These are phyloP conservation scores for Cordyceps cicadae DNA, from an alignment of 2,329 filamentous ascomycete genomes.

Conservation along the genomic window DNA sequence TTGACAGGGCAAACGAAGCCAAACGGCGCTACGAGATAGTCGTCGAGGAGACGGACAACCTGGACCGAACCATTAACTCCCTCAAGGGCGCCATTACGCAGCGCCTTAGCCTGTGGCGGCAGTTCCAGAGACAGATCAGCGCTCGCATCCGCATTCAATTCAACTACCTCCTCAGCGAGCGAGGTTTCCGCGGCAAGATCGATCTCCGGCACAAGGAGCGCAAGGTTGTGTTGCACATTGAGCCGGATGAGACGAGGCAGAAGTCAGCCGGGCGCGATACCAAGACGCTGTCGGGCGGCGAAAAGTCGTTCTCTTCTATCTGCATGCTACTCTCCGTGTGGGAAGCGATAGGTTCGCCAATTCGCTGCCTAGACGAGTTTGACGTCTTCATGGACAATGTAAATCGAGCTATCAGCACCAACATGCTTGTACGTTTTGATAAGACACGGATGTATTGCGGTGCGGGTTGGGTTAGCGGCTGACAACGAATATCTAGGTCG, in stretches of 20 bases:
- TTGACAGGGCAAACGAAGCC: conserved; percentile 36
- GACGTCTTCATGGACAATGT: conserved; percentile 99
- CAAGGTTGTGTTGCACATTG: conserved; percentile 68
- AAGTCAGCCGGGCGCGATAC: conserved; percentile 68
- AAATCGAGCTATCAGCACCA: conserved; percentile 86
- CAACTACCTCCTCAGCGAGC: conserved; percentile 78
- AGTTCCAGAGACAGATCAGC: conserved; percentile 78
- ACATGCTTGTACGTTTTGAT: conserved; percentile 66
- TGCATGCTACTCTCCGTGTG: conserved; percentile 87
- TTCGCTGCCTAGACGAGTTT: conserved; percentile 93
- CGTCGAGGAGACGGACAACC: conserved; percentile 31
- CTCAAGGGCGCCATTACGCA: conserved; percentile 55
- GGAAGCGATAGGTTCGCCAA: conserved; percentile 96
- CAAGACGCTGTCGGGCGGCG: conserved; percentile 87
- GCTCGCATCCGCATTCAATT: conserved; percentile 81
- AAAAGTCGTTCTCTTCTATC: conserved; percentile 96
- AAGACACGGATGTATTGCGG: background rate
- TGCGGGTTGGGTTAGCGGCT: background rate
- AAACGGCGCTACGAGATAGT: conserved; percentile 35
- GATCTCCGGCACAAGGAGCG: conserved; percentile 68
- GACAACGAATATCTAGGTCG: conserved; percentile 50
- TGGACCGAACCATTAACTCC: conserved; percentile 32
- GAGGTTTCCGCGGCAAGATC: conserved; percentile 77
- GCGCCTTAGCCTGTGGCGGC: conserved; percentile 67
- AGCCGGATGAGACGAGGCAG: conserved; percentile 60